Percentiles rank a stretch among this genome's conserved stretches.
Conservation (phyloP, 306 rosid genomes). For the Quercus berberidifolia region DNA sequence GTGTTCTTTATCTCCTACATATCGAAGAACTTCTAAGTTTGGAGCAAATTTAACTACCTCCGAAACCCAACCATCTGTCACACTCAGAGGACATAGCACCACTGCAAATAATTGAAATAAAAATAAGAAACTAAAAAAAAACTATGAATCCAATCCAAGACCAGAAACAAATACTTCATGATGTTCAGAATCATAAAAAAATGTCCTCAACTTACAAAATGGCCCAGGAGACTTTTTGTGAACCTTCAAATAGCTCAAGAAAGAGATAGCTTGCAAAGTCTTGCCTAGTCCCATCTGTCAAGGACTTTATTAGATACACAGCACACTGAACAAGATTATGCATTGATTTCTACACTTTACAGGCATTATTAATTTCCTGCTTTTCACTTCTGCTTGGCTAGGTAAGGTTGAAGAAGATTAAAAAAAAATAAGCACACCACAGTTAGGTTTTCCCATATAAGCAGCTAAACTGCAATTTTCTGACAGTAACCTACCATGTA, state of each 20-base stretch:
- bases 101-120: constrained; percentile 44
- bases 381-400: constrained; percentile 21
- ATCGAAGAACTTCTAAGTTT: constrained; percentile 51
- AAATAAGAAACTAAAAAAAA: constrained; percentile 6
- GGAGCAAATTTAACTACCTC: constrained; percentile 79
- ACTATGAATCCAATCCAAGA: constrained; percentile 11
- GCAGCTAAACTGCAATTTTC: background rate
- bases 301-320: constrained; percentile 20
- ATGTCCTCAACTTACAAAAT: constrained; percentile 67
- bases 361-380: background rate
- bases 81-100: constrained; percentile 90
- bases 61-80: constrained; percentile 86
- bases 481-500: background rate
- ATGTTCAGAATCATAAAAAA: constrained; percentile 21
- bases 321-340: constrained; percentile 11
- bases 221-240: constrained; percentile 55
- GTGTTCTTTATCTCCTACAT: constrained; percentile 85
- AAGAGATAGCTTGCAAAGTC: constrained; percentile 89
- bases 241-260: constrained; percentile 77
- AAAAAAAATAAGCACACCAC: background rate
- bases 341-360: constrained; percentile 12
- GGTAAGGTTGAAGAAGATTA: background rate
- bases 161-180: constrained; percentile 3
- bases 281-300: constrained; percentile 97
- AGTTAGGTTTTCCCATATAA: background rate